A percentile compares a stretch with the other conserved stretches of the same genome.
Evolutionary conservation across 352 stramenopile species (phyloP).

Genomic region (Globisporangium cystogenes): DNA sequence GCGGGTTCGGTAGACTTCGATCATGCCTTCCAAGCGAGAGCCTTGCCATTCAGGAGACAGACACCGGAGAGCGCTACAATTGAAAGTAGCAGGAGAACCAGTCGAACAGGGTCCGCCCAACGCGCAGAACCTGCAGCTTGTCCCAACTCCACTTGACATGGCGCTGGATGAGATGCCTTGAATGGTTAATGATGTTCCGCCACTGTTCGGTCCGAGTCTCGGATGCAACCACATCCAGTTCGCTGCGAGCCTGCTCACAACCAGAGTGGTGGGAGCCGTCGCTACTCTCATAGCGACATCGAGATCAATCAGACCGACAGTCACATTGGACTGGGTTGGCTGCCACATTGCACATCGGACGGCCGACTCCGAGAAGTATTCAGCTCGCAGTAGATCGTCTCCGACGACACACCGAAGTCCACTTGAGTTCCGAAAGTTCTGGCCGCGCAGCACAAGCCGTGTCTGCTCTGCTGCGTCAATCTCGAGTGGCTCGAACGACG

Average conservation of each 20-base stretch:
- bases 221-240: background rate
- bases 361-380: slow-evolving; percentile 19
- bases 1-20: slow-evolving; percentile 18
- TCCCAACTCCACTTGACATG: background rate
- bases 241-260: background rate
- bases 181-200: slow-evolving; percentile 5
- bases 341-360: slow-evolving; percentile 16
- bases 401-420: slow-evolving; percentile 28
- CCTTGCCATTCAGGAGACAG: slow-evolving; percentile 1
- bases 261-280: background rate
- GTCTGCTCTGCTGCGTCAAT: slow-evolving; percentile 7
- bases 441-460: slow-evolving; percentile 18
- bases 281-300: slow-evolving; percentile 6
- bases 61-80: background rate
- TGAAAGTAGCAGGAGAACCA: background rate
- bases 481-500: slow-evolving; percentile 22
- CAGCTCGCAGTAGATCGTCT: slow-evolving; percentile 16
- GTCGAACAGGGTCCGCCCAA: background rate
- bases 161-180: background rate
- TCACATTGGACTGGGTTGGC: slow-evolving; percentile 10
- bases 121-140: slow-evolving; percentile 1
- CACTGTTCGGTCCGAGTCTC: background rate
- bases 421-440: slow-evolving; percentile 33
- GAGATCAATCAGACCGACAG: slow-evolving; percentile 31
- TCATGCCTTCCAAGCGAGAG: slow-evolving; percentile 12